Evolutionary conservation across 352 stramenopile genomes (phyloP).

Genomic region (Pythium volutum): DNA sequence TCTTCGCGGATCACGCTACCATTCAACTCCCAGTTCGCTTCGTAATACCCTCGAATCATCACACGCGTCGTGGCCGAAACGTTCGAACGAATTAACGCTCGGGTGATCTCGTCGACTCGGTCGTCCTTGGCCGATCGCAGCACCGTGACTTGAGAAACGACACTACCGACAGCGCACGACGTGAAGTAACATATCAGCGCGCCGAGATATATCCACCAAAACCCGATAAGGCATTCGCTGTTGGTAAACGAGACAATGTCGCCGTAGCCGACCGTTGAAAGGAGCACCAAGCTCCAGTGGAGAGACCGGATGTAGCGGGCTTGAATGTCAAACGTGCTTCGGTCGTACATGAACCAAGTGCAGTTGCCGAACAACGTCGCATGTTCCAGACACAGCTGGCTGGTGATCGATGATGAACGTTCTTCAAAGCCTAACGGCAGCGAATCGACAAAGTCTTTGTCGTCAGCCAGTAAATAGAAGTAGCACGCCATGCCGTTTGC

Average conservation of each 20-base stretch:
- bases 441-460: slow-evolving; percentile 41
- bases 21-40: slow-evolving; percentile 75
- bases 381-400: slow-evolving; percentile 46
- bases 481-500: slow-evolving; percentile 51
- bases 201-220: slow-evolving; percentile 64
- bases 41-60: slow-evolving; percentile 55
- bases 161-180: slow-evolving; percentile 49
- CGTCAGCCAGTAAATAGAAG: slow-evolving; percentile 58
- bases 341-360: slow-evolving; percentile 71
- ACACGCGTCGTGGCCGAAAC: slow-evolving; percentile 41
- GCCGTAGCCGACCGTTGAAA: slow-evolving; percentile 71
- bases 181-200: slow-evolving; percentile 76
- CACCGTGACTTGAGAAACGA: slow-evolving; percentile 48
- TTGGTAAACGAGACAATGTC: slow-evolving; percentile 63
- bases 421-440: slow-evolving; percentile 27
- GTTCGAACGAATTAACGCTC: slow-evolving; percentile 37
- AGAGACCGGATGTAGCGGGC: slow-evolving; percentile 54
- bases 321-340: slow-evolving; percentile 47
- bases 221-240: slow-evolving; percentile 47
- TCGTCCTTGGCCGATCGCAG: slow-evolving; percentile 38
- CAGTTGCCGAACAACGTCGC: slow-evolving; percentile 56
- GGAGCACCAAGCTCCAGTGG: slow-evolving; percentile 68
- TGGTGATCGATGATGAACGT: slow-evolving; percentile 8
- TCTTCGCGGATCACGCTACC: slow-evolving; percentile 47
- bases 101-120: slow-evolving; percentile 53